Conservation (phyloP, 345 rosid genomes). For the Dimocarpus longan region DNA sequence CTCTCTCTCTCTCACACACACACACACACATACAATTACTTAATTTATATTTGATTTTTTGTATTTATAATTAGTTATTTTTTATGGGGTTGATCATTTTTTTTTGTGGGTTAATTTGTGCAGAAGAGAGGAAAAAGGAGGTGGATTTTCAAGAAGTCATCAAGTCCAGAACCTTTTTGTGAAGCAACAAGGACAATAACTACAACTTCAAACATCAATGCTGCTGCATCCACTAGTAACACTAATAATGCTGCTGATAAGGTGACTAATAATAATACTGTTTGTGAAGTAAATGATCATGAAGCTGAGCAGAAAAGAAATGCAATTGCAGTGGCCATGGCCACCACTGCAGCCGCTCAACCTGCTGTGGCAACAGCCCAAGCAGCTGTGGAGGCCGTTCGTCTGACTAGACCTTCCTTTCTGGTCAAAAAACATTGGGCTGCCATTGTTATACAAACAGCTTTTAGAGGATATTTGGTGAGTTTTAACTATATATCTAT, state of each 20-base stretch:
- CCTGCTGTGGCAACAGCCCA: slow-evolving; percentile 60
- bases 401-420: slow-evolving; percentile 45
- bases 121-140: slow-evolving; percentile 74
- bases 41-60: too few species aligned
- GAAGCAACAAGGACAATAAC: slow-evolving; percentile 32
- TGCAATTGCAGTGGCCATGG: slow-evolving; percentile 58
- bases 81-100: background rate
- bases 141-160: slow-evolving; percentile 63
- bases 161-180: slow-evolving; percentile 38
- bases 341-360: slow-evolving; percentile 57
- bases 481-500: background rate
- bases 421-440: slow-evolving; percentile 58
- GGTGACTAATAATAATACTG: background rate
- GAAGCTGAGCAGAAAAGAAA: slow-evolving; percentile 30
- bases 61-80: too few species aligned
- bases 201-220: slow-evolving; percentile 15
- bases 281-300: slow-evolving; percentile 20
- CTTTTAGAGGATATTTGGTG: slow-evolving; percentile 88
- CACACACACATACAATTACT: background rate
- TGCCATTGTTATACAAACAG: slow-evolving; percentile 72
- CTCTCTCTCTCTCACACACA: background rate
- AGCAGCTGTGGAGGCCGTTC: slow-evolving; percentile 60
- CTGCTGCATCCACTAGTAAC: background rate
- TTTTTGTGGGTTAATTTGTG: slow-evolving; percentile 14
- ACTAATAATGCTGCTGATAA: slow-evolving; percentile 3